Percentiles rank a stretch among this genome's conserved stretches.
These are phyloP conservation scores for Pythium volutum DNA, from an alignment of 352 stramenopile genomes.

Conservation along the genomic window DNA sequence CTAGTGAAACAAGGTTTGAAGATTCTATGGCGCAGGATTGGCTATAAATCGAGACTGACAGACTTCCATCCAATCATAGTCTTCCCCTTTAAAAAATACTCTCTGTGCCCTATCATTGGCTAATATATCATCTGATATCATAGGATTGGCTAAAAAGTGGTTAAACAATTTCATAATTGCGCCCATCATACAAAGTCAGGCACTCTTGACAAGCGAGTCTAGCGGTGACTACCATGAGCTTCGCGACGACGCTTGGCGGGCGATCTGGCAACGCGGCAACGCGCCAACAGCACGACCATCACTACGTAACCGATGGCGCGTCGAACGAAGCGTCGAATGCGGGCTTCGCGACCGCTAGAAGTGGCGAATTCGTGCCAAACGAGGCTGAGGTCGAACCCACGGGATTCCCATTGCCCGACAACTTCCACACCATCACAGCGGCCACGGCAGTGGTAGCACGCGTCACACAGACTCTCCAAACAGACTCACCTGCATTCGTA, in stretches of 20 bases:
- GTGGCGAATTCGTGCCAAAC: neutral
- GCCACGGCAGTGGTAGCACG: neutral
- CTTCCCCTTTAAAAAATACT: no score
- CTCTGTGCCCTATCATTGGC: constrained; percentile 3
- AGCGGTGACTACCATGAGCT: neutral
- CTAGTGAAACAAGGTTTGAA: neutral
- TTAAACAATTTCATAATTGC: neutral
- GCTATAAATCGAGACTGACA: no score
- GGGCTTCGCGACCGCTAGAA: neutral
- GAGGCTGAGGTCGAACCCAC: neutral
- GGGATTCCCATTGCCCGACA: neutral
- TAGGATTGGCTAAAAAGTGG: neutral
- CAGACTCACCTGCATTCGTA: neutral
- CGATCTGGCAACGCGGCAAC: neutral
- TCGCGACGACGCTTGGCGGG: neutral
- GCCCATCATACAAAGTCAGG: no score
- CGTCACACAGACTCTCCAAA: neutral
- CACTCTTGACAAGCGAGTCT: neutral
- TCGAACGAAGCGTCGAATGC: neutral
- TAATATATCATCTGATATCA: no score
- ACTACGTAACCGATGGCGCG: neutral
- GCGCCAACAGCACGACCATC: neutral
- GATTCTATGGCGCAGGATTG: neutral
- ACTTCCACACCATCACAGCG: neutral
- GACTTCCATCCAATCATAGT: no score